A percentile compares a stretch with the other conserved stretches of the same genome.
Conservation (phyloP, 2,329 filamentous ascomycete species). For the Myrmaecium sp. region DNA sequence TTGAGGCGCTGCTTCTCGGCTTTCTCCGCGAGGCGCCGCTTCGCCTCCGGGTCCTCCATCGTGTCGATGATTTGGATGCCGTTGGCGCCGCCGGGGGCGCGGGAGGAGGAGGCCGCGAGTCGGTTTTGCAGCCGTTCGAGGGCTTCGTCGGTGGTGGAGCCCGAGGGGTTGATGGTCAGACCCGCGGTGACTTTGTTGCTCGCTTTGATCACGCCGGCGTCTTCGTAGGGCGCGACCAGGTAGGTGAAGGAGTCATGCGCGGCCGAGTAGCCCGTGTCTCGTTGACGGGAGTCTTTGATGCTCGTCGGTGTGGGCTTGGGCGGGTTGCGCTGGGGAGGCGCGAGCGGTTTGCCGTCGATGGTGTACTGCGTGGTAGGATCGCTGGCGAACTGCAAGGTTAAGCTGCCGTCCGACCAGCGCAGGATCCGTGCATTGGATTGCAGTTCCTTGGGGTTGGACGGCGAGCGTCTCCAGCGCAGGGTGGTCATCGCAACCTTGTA, state of each 20-base stretch:
- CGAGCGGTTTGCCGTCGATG: conserved; percentile 51
- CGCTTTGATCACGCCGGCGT: conserved; percentile 50
- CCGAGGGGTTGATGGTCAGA: conserved; percentile 50
- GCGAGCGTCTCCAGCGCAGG: conserved; percentile 52
- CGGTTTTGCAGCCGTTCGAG: conserved; percentile 49
- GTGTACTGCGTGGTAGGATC: conserved; percentile 55
- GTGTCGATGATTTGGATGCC: conserved; percentile 50
- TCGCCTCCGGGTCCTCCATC: conserved; percentile 57
- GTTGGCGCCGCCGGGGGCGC: conserved; percentile 26
- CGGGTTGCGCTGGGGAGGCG: conserved; percentile 37
- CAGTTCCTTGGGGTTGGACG: conserved; percentile 45
- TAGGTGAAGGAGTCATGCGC: conserved; percentile 61
- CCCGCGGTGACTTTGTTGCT: conserved; percentile 63
- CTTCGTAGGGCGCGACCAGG: conserved; percentile 52
- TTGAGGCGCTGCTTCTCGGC: conserved; percentile 59
- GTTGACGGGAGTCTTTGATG: conserved; percentile 8
- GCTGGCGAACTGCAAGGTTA: conserved; percentile 58
- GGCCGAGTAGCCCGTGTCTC: conserved; percentile 34
- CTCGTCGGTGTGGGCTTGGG: conserved; percentile 31
- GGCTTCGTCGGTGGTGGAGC: conserved; percentile 53
- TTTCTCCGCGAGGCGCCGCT: conserved; percentile 55
- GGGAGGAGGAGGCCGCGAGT: conserved; percentile 45
- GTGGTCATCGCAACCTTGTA: conserved; percentile 50
- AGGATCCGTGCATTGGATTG: conserved; percentile 62
- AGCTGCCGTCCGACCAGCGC: conserved; percentile 63